phyloP scores from a whole-genome alignment of 169 alveolate species.

The Besnoitia besnoiti region DNA sequence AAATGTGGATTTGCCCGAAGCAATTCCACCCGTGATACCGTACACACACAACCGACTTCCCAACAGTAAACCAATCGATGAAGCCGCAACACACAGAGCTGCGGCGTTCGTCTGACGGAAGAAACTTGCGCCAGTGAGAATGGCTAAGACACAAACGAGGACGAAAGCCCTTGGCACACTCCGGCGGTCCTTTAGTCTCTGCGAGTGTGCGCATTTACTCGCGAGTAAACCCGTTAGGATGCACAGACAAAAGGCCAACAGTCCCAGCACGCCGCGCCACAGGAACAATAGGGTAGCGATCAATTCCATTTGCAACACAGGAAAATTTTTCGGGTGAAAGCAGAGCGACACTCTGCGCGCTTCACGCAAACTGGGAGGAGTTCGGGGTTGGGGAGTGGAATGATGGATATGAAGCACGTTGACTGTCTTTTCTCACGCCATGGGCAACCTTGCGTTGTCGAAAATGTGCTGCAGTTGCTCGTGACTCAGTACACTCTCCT shows the following conservation, averaged over 20 bases:
- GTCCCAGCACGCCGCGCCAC: background rate
- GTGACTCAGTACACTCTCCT: too few relatives aligned
- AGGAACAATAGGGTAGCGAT: background rate
- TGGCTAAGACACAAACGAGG: background rate
- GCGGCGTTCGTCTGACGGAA: background rate
- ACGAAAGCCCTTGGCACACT: background rate
- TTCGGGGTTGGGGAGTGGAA: too few relatives aligned
- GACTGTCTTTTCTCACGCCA: too few relatives aligned
- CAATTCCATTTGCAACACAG: background rate
- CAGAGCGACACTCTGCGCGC: too few relatives aligned
- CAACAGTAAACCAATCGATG: background rate
- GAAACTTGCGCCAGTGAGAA: background rate
- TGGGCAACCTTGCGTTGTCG: too few relatives aligned
- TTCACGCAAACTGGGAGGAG: too few relatives aligned
- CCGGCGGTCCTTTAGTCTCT: background rate
- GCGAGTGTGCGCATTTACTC: background rate
- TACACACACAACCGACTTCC: slow-evolving; percentile 53
- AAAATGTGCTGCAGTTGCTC: too few relatives aligned
- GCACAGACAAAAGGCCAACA: background rate
- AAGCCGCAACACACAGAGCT: background rate
- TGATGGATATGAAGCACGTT: too few relatives aligned
- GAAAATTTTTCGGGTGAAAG: too few relatives aligned
- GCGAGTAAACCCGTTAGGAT: background rate
- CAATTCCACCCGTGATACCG: slow-evolving; percentile 79
- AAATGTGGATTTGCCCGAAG: slow-evolving; percentile 76